A percentile compares a stretch with the other conserved stretches of the same genome.
phyloP scores from a whole-genome alignment of 2,329 filamentous ascomycete species.

The Chrysoporthe puriensis region DNA sequence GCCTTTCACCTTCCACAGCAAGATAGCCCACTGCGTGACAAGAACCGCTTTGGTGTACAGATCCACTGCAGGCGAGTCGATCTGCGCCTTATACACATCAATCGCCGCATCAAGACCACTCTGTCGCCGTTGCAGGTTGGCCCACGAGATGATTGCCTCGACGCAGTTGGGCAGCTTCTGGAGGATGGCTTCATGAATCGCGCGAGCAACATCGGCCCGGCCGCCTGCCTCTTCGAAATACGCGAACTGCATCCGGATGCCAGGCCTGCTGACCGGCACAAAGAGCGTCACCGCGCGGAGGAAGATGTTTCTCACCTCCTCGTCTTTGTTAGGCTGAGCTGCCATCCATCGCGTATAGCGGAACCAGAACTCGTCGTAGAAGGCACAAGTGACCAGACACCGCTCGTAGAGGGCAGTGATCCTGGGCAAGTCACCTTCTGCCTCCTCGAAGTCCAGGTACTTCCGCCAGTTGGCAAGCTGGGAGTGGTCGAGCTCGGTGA shows the following conservation, averaged over 20 bases:
- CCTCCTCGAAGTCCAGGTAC: conserved; percentile 94
- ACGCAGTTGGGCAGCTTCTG: conserved; percentile 77
- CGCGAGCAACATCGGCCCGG: conserved; percentile 76
- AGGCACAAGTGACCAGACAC: conserved; percentile 87
- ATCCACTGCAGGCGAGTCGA: conserved; percentile 73
- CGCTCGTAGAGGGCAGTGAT: conserved; percentile 89
- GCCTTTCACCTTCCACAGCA: conserved; percentile 88
- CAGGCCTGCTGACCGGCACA: conserved; percentile 83
- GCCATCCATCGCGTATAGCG: conserved; percentile 96
- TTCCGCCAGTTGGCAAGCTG: conserved; percentile 92
- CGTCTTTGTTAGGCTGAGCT: conserved; percentile 76
- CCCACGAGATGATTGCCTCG: conserved; percentile 86
- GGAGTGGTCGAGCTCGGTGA: conserved; percentile 84
- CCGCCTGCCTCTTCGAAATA: conserved; percentile 90
- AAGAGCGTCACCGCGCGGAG: conserved; percentile 83
- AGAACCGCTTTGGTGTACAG: conserved; percentile 83
- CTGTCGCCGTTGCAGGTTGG: conserved; percentile 83
- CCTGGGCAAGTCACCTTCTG: conserved; percentile 75
- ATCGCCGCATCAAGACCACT: conserved; percentile 83
- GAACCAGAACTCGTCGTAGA: conserved; percentile 98
- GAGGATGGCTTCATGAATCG: conserved; percentile 83
- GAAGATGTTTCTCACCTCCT: conserved; percentile 91
- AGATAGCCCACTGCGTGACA: conserved; percentile 83
- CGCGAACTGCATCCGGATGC: conserved; percentile 86
- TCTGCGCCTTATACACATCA: conserved; percentile 78